Evolutionary conservation across 1,284 basidiomycete species (phyloP), one percentile per base, ranked within the genome.

Genomic region (Trichosporon coremiiforme): DNA sequence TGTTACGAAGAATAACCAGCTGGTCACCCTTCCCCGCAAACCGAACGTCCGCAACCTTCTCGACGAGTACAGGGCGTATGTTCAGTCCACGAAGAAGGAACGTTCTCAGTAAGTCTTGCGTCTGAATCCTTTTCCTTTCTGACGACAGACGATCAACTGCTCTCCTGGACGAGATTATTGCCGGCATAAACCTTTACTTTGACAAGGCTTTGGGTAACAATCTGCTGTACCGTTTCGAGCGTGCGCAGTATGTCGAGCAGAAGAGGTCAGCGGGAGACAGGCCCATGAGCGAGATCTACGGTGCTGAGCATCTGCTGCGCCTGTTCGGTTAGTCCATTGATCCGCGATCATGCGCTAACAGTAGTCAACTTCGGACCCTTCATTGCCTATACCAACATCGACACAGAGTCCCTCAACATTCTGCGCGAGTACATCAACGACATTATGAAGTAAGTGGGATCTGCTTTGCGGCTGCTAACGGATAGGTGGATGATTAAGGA

Each of bases 1-100:
- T 17, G 90, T 99, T 55, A 99, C 96, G 67, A 98, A 98, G 85
- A 93, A 95, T 79, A 90, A 90, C 78, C 91, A 95, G 92, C 87
- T 98, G 38, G 93, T 98, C 0, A 87, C 91, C 0, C 85, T 99
- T 6, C 95, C 96, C 5, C 88, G 95, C 47, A 87, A 84, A 45
- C 95, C 95, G 0, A 92, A 87, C 67, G 95, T 98, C 1, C 85
- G 89, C 13, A 88, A 91, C 64, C 85, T 98, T 13, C 85, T 98
- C 2, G 85, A 90, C 65, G 89, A 94, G 75, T 99, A 95, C 83
- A 87, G 90, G 74, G 84, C 87, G 20, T 86, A 92, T 76, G 85
- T 91, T 33, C 83, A 86, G 29, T 82, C 82, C 29, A 80, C 78
- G 38, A 81, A 80, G 74, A 82, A 81, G 71, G 75, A 88, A 83